Conservation (phyloP, 2,329 filamentous ascomycete species). For the Rhynchosporium agropyri region DNA sequence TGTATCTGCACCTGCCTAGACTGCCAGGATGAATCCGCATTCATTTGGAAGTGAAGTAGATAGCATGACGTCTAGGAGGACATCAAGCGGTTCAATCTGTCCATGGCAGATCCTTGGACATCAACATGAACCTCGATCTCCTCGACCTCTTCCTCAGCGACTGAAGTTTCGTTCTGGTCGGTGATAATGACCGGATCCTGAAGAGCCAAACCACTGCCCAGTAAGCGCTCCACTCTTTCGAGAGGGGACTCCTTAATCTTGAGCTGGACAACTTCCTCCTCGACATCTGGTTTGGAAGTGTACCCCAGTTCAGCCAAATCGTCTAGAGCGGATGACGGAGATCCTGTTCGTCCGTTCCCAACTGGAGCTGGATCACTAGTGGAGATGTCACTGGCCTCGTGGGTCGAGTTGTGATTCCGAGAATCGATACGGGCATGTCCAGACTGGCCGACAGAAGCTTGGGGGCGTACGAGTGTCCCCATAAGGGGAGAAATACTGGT, state of each 20-base stretch:
- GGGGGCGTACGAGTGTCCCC: background rate
- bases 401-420: background rate
- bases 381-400: background rate
- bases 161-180: slow-evolving; percentile 1
- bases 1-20: background rate
- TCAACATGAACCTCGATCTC: background rate
- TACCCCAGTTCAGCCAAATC: slow-evolving; percentile 2
- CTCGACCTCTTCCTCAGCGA: slow-evolving; percentile 20
- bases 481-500: background rate
- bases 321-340: background rate
- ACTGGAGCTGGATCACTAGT: background rate
- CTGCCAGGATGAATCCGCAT: background rate
- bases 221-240: slow-evolving; percentile 25
- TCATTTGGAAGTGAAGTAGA: no score
- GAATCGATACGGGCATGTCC: background rate
- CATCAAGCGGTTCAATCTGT: slow-evolving; percentile 18
- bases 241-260: slow-evolving; percentile 28
- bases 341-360: background rate
- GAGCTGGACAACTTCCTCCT: slow-evolving; percentile 24
- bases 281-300: background rate
- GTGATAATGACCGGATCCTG: background rate
- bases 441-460: background rate
- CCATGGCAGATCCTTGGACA: slow-evolving; percentile 23
- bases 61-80: background rate
- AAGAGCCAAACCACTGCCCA: slow-evolving; percentile 8